These are phyloP conservation scores for Claviceps citrina DNA, from an alignment of 2,329 filamentous ascomycete genomes.

Conservation along the genomic window DNA sequence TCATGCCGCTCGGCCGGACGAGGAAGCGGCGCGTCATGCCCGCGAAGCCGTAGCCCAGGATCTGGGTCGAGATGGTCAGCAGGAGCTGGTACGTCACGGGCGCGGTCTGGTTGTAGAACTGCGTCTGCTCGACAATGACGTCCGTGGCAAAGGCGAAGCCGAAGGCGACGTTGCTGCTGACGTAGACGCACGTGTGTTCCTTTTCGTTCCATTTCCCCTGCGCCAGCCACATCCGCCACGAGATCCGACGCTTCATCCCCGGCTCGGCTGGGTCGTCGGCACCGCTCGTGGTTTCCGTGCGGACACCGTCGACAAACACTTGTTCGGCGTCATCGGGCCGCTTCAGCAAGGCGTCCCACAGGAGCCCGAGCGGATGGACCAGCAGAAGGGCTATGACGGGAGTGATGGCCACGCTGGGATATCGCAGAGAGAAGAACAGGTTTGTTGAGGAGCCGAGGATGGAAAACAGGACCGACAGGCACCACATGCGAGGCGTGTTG, in stretches of 20 bases:
- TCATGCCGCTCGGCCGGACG: conserved; percentile 75
- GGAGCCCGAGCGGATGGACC: conserved; percentile 65
- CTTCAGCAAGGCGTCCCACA: conserved; percentile 65
- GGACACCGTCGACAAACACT: conserved; percentile 34
- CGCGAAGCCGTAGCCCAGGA: conserved; percentile 74
- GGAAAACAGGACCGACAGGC: conserved; percentile 62
- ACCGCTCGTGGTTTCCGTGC: conserved; percentile 11
- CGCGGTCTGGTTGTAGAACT: conserved; percentile 74
- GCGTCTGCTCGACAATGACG: conserved; percentile 78
- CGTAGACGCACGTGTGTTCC: conserved; percentile 77
- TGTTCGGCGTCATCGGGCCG: conserved; percentile 36
- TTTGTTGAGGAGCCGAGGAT: conserved; percentile 72
- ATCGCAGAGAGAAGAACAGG: conserved; percentile 77
- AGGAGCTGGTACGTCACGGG: conserved; percentile 65
- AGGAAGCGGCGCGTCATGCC: conserved; percentile 68
- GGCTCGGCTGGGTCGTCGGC: conserved; percentile 9
- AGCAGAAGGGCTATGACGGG: conserved; percentile 76
- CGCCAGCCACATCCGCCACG: conserved; percentile 56
- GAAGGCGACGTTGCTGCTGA: conserved; percentile 80
- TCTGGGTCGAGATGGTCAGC: conserved; percentile 72
- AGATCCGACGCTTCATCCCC: conserved; percentile 19
- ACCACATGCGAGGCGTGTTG: conserved; percentile 80
- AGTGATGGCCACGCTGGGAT: conserved; percentile 79
- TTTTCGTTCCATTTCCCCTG: conserved; percentile 80
- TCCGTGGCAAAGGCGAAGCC: conserved; percentile 82